A percentile compares a stretch with the other conserved stretches of the same genome.
Evolutionary conservation across 768 basidiomycete species (phyloP).

Genomic region (Brasilioporus rufonigricans): DNA sequence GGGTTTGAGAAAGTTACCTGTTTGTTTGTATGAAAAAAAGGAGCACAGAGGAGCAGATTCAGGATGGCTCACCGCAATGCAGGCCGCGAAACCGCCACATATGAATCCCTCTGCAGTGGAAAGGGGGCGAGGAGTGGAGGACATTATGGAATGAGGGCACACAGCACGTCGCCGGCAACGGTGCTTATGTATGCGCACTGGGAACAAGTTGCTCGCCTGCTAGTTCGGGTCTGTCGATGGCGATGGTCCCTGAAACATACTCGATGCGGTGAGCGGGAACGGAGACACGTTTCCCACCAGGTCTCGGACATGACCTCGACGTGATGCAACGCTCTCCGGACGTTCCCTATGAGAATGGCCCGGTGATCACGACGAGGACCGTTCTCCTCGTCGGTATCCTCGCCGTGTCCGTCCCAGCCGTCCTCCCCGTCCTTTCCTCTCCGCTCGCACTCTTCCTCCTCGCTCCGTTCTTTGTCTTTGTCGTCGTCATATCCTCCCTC

Average conservation of each 20-base stretch:
- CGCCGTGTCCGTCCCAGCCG: slow-evolving; percentile 54
- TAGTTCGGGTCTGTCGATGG: background rate
- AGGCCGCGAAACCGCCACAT: slow-evolving; percentile 90
- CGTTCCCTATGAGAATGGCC: slow-evolving; percentile 30
- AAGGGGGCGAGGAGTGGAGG: slow-evolving; percentile 34
- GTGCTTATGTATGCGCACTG: slow-evolving; percentile 6
- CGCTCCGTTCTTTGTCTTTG: slow-evolving; percentile 54
- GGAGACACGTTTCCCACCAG: background rate
- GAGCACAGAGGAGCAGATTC: background rate
- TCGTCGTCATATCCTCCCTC: slow-evolving; percentile 51
- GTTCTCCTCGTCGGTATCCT: slow-evolving; percentile 57
- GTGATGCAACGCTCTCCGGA: slow-evolving; percentile 10
- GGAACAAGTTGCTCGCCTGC: too few species aligned
- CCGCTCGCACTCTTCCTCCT: slow-evolving; percentile 63
- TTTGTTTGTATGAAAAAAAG: slow-evolving; percentile 2
- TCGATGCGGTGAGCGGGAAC: too few species aligned
- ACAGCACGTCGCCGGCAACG: background rate
- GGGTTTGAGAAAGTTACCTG: slow-evolving; percentile 82
- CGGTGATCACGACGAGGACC: slow-evolving; percentile 45
- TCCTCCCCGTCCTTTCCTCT: slow-evolving; percentile 59
- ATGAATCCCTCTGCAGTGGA: slow-evolving; percentile 80
- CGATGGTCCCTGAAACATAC: too few species aligned
- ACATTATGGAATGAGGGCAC: slow-evolving; percentile 11
- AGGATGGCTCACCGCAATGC: slow-evolving; percentile 64
- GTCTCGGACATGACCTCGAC: slow-evolving; percentile 15